These are phyloP conservation scores for Afroboletus lepidellus DNA, from an alignment of 1,284 basidiomycete genomes.

Conservation along the genomic window DNA sequence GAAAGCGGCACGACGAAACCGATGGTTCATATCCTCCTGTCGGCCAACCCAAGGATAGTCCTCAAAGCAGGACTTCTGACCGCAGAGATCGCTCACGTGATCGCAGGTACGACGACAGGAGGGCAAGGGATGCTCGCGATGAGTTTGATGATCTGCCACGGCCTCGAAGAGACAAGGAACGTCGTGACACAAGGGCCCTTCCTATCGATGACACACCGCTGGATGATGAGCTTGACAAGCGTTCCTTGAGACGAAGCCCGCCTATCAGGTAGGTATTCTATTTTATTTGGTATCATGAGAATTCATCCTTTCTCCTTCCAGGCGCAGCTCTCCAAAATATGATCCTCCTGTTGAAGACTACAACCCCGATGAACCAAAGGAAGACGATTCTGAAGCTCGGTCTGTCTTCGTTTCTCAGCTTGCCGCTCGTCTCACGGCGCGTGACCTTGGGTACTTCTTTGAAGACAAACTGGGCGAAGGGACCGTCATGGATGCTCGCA, in stretches of 20 bases:
- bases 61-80: slow-evolving; percentile 47
- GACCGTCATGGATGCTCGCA: slow-evolving; percentile 90
- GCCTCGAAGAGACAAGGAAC: slow-evolving; percentile 41
- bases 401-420: slow-evolving; percentile 99
- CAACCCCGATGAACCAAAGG: slow-evolving; percentile 74
- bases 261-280: slow-evolving; percentile 40
- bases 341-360: slow-evolving; percentile 63
- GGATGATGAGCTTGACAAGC: slow-evolving; percentile 33
- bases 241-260: slow-evolving; percentile 36
- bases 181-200: slow-evolving; percentile 30
- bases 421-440: slow-evolving; percentile 90
- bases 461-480: slow-evolving; percentile 94
- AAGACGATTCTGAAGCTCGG: slow-evolving; percentile 91
- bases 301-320: slow-evolving; percentile 27
- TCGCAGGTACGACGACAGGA: slow-evolving; percentile 51
- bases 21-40: slow-evolving; percentile 37
- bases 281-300: slow-evolving; percentile 11
- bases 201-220: slow-evolving; percentile 33
- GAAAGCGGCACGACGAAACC: slow-evolving; percentile 52
- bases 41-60: slow-evolving; percentile 48
- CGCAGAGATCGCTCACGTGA: slow-evolving; percentile 55
- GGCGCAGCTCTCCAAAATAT: slow-evolving; percentile 73
- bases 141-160: slow-evolving; percentile 55
- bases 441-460: slow-evolving; percentile 97
- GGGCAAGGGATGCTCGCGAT: slow-evolving; percentile 53